Conservation (phyloP, 1,284 basidiomycete genomes). For the Thecaphora thlaspeos region DNA sequence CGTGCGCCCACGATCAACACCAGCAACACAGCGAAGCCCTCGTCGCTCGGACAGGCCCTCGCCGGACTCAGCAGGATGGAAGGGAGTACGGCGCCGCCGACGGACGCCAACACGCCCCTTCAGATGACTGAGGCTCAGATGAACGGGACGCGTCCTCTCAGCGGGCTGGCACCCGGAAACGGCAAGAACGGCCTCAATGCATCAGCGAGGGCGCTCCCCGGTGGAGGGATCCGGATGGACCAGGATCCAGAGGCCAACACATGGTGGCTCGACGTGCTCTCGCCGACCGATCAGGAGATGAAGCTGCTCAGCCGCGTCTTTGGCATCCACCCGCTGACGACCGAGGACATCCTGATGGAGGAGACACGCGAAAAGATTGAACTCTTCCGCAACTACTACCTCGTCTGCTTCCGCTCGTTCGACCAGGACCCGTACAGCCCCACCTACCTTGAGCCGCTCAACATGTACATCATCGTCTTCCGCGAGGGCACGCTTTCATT, state of each 20-base stretch:
- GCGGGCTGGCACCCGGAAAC: conserved; percentile 17
- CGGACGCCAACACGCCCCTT: conserved; percentile 44
- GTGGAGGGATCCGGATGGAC: conserved; percentile 50
- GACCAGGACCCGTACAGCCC: conserved; percentile 98
- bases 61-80: conserved; percentile 36
- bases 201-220: conserved; percentile 28
- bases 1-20: conserved; percentile 34
- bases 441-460: conserved; percentile 94
- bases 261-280: conserved; percentile 96
- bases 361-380: conserved; percentile 99
- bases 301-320: conserved; percentile 78
- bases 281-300: conserved; percentile 98
- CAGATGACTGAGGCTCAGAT: conserved; percentile 6
- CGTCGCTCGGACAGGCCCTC: conserved; percentile 16
- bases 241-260: conserved; percentile 69
- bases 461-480: conserved; percentile 99
- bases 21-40: conserved; percentile 20
- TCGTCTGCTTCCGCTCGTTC: conserved; percentile 98
- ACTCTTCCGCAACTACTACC: conserved; percentile 96
- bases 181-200: conserved; percentile 8
- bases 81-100: conserved; percentile 43
- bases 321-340: conserved; percentile 93
- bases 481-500: conserved; percentile 96
- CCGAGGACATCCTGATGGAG: conserved; percentile 99
- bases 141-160: conserved; percentile 14